Base-by-base conservation (phyloP, 2,329 filamentous ascomycete genomes). In the Cercospora sp. region DNA sequence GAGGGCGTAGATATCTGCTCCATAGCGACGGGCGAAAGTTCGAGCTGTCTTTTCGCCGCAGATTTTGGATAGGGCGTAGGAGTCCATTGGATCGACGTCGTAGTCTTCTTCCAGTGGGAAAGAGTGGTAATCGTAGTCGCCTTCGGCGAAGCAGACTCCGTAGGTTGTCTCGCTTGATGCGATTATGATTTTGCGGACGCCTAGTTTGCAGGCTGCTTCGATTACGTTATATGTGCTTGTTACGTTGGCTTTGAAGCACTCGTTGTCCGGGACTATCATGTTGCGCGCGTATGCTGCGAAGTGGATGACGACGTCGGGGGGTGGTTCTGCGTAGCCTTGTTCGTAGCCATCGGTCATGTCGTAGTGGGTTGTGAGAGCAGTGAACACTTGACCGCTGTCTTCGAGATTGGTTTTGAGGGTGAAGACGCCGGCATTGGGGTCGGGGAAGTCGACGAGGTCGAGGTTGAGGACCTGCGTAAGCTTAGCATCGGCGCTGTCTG, bases 301-400 rank as follows among this genome's bases (percentile, higher is more conserved):
- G 75, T 90, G 87, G 61, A 90, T 87, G 62, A 90, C 85, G 0
- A 85, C 87, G 73, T 89, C 87, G 0, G 87, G 87, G 0, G 81
- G 80, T 0, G 77, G 74, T 18, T 81, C 82, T 3, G 79, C 77
- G 55, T 79, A 66, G 61, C 80, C 77, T n/a, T 80, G 79, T 30
- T 81, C 81, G 72, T 84, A 85, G 62, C 83, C 83, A 42, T 42
- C 36, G 12, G 75, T 75, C 72, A 87, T 83, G 73, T 83, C 79
- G 78, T 87, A 88, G 72, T 89, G 86, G 0, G 83, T 85, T 12
- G 83, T 84, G 10, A 87, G 74, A 5, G 85, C 85, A 67, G 84
- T 86, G 80, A 85, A 87, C 65, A 86, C 84, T 74, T 87, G 84
- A 23, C 85, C 85, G 51, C 78, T 81, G 71, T 87, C 80, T 8